Base-by-base conservation (phyloP, 352 stramenopile genomes). In the Lagenidium sp. region DNA sequence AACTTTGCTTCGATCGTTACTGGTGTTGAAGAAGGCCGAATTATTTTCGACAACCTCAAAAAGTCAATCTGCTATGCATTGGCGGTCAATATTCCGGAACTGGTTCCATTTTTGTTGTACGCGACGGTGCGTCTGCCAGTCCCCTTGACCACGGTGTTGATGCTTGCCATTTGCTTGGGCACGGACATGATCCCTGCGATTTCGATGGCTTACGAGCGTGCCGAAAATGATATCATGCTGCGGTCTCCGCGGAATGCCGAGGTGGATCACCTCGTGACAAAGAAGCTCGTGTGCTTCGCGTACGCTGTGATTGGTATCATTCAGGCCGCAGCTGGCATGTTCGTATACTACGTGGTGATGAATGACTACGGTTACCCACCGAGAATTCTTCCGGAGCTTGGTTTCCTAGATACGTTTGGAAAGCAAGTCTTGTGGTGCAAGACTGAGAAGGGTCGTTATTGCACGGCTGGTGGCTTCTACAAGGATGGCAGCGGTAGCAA, bases 1-100 rank as follows among this genome's bases (percentile, higher is more conserved):
- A 98, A 98, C 73, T 98, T 99, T 65, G 87, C 88, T 5, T 97
- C 90, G 8, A 98, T 98, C 52, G 89, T 98, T 38, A 70, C 58
- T 25, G 96, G 91, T 47, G 88, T 99, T 6, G 78, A 96, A 45
- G 85, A 98, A 69, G 96, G 95, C 7, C 82, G 95, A 22, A 72
- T 95, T 32, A 96, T 98, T 45, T 98, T 97, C 54, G 82, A 93
- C 60, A 98, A 98, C 63, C 60, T 98, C 25, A 96, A 98, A 57
- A 97, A 97, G 50, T 94, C 71, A 20, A 94, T 97, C 50, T 74
- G 66, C 23, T 97, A 97, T 59, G 90, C 89, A 6, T 69, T 98
- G 0, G 78, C 88, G 15, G 81, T 82, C 43, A 97, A 97, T 60
- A 93, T 97, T 28, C 80, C 87, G 0, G 88, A 97, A 44, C 57